Conservation (phyloP, 106 monocot genomes). For the Phalaenopsis equestris region DNA sequence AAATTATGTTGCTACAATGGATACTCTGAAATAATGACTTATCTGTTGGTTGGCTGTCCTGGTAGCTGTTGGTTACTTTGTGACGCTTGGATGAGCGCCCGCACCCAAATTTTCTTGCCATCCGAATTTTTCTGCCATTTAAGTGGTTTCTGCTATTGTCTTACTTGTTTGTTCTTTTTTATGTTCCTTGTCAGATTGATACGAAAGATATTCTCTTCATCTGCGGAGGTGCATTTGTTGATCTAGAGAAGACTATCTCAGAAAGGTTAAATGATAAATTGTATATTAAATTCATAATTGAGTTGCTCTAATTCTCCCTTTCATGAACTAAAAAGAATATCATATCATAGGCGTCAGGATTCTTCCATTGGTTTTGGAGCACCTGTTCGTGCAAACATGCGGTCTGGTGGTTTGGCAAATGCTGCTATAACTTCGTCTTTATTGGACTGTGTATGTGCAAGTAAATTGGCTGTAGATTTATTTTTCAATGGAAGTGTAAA, state of each 20-base stretch:
- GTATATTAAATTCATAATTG: not conserved
- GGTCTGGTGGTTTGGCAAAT: slow-evolving; percentile 32
- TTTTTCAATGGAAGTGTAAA: not conserved
- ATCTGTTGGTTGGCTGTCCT: not conserved
- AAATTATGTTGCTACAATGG: not conserved
- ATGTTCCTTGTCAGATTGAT: slow-evolving; percentile 44
- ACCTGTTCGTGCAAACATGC: slow-evolving; percentile 56
- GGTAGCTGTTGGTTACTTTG: not conserved
- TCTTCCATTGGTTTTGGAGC: slow-evolving; percentile 78
- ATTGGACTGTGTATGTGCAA: slow-evolving; percentile 51
- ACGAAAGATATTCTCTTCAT: slow-evolving; percentile 84
- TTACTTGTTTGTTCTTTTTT: not conserved
- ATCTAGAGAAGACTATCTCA: slow-evolving; percentile 72
- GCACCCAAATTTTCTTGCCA: too few species aligned
- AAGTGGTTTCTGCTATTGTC: not conserved
- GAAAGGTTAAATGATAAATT: slow-evolving; percentile 48
- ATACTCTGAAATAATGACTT: not conserved
- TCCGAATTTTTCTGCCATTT: not conserved
- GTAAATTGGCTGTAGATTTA: not conserved
- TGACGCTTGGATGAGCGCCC: not conserved
- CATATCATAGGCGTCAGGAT: slow-evolving; percentile 51
- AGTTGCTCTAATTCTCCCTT: not conserved
- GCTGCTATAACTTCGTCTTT: slow-evolving; percentile 49
- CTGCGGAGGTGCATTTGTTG: slow-evolving; percentile 81
- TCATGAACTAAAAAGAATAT: not conserved